These are phyloP conservation scores for Emmonsia crescens DNA, from an alignment of 2,329 filamentous ascomycete species.

Conservation along the genomic window DNA sequence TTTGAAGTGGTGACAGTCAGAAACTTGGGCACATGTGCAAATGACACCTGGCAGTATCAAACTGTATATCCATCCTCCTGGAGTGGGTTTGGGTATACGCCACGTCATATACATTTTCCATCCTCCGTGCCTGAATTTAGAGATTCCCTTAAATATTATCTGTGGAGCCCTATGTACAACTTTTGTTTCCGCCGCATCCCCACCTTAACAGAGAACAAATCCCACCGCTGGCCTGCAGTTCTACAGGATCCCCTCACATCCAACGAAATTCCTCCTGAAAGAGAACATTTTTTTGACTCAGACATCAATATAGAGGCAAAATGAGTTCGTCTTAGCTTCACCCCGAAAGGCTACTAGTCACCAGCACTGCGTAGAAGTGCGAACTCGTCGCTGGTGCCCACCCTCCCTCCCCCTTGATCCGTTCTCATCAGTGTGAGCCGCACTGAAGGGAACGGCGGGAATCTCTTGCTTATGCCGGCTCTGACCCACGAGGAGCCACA, in stretches of 20 bases:
- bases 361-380: conserved; percentile 2
- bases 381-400: conserved; percentile 1
- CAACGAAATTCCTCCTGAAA: background rate
- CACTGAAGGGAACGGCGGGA: background rate
- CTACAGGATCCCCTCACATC: background rate
- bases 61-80: background rate
- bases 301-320: background rate
- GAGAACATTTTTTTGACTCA: background rate
- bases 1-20: conserved; percentile 2
- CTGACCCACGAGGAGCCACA: background rate
- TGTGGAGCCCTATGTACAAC: background rate
- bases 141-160: background rate
- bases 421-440: background rate
- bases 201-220: background rate
- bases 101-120: too few relatives aligned
- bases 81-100: background rate
- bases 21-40: background rate
- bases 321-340: conserved; percentile 3
- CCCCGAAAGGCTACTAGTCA: background rate
- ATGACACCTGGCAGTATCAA: background rate
- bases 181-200: background rate
- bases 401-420: background rate
- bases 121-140: background rate
- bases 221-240: background rate
- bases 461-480: background rate